Conservation (phyloP, 2,329 filamentous ascomycete genomes). For the Phaeosphaeriaceae sp. region DNA sequence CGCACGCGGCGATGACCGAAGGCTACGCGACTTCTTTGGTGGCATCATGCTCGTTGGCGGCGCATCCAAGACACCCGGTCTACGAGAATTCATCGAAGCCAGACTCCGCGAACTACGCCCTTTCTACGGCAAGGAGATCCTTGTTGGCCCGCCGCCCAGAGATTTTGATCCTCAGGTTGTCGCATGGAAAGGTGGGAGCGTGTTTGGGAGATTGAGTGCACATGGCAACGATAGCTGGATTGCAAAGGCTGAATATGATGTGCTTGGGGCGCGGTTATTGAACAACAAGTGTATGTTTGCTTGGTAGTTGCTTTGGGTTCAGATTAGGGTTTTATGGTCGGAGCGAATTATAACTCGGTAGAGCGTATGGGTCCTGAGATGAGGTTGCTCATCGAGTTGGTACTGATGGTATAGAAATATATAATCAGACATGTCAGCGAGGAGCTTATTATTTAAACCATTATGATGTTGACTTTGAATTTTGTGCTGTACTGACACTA, state of each 20-base stretch:
- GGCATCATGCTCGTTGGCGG: constrained; percentile 50
- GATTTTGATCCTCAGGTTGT: constrained; percentile 98
- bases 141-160: constrained; percentile 74
- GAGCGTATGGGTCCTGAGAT: not conserved
- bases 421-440: too few species aligned
- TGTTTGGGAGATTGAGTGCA: constrained; percentile 84
- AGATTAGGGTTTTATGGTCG: not conserved
- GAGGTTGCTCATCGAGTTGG: too few species aligned
- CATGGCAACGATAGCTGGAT: constrained; percentile 95
- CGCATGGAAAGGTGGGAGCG: constrained; percentile 95
- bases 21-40: constrained; percentile 78
- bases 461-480: too few species aligned
- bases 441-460: too few species aligned
- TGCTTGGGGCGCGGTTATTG: constrained; percentile 78
- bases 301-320: constrained; percentile 33
- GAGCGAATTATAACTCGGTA: not conserved
- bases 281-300: constrained; percentile 56
- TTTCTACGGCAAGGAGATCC: constrained; percentile 69
- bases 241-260: constrained; percentile 83
- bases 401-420: too few species aligned
- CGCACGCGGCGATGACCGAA: constrained; percentile 87
- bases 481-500: too few species aligned
- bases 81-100: constrained; percentile 84
- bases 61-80: constrained; percentile 62
- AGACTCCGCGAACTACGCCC: constrained; percentile 71